Evolutionary conservation across 2,329 filamentous ascomycete species (phyloP).

Genomic region (Sclerotinia spermophila): DNA sequence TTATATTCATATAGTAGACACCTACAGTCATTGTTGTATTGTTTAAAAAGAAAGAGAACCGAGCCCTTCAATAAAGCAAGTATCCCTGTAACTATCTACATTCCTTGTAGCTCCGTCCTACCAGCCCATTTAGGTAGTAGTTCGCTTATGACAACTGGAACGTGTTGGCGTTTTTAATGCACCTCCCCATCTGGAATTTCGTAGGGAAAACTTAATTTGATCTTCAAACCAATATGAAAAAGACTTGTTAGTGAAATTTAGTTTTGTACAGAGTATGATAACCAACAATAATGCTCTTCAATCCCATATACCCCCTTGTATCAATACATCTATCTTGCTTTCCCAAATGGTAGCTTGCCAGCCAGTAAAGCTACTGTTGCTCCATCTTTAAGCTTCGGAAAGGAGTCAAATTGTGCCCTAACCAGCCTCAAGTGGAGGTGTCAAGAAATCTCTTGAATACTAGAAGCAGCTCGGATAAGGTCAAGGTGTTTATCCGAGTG

Average conservation of each 20-base stretch:
- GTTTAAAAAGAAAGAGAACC: neutral
- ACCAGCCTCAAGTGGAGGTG: constrained; percentile 3
- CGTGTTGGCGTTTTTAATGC: neutral
- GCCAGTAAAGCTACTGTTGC: neutral
- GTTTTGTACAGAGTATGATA: neutral
- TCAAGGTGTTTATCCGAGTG: neutral
- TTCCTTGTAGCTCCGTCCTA: neutral
- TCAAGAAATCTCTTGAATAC: neutral
- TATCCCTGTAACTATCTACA: neutral
- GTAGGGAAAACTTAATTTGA: neutral
- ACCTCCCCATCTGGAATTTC: neutral
- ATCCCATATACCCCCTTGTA: neutral
- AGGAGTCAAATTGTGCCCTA: neutral
- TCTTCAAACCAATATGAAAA: neutral
- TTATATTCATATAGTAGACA: too few relatives aligned
- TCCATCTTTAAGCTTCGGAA: neutral
- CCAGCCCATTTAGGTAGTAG: neutral
- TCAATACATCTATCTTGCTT: neutral
- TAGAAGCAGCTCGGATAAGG: neutral
- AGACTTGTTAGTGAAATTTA: neutral
- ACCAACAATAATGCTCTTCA: neutral
- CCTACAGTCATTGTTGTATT: neutral
- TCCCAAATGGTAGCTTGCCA: neutral
- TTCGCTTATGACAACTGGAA: neutral
- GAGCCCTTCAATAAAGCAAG: neutral